Conservation (phyloP, 2,329 filamentous ascomycete genomes). For the Daldinia sp. region DNA sequence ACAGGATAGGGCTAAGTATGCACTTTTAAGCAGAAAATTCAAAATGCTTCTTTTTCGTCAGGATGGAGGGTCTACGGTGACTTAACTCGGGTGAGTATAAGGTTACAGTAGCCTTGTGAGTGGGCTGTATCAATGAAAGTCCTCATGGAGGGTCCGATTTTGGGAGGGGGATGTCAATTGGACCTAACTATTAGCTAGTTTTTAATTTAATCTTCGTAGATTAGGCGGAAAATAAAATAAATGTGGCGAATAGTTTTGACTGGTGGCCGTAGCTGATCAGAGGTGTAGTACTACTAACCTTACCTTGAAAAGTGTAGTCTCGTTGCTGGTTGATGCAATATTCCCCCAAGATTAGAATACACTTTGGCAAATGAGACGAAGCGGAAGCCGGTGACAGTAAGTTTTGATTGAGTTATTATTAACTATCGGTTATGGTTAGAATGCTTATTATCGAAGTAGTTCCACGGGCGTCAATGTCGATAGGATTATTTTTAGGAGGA, state of each 20-base stretch:
- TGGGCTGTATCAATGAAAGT: neutral
- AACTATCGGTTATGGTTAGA: neutral
- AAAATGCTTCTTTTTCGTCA: conserved; percentile 2
- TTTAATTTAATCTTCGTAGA: neutral
- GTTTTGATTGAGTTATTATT: neutral
- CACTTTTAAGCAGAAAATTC: conserved; percentile 7
- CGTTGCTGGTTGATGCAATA: neutral
- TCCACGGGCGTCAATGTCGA: conserved; percentile 10
- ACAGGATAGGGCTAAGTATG: neutral
- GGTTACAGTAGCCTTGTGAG: conserved; percentile 16
- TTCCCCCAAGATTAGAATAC: neutral
- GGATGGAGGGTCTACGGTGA: conserved; percentile 22
- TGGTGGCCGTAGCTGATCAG: neutral
- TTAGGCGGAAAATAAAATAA: conserved; percentile 4
- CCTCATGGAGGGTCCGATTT: neutral
- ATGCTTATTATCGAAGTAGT: neutral
- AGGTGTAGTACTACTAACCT: neutral
- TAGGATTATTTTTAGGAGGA: no score
- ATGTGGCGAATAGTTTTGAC: conserved; percentile 1
- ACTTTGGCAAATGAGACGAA: conserved; percentile 1
- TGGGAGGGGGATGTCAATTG: no score
- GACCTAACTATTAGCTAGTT: neutral
- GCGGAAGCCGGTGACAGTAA: neutral
- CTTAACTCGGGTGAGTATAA: conserved; percentile 30
- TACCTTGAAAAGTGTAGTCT: neutral